Evolutionary conservation across 768 basidiomycete genomes (phyloP), one percentile per base, ranked within the genome.

Genomic region (Amanita molliuscula): DNA sequence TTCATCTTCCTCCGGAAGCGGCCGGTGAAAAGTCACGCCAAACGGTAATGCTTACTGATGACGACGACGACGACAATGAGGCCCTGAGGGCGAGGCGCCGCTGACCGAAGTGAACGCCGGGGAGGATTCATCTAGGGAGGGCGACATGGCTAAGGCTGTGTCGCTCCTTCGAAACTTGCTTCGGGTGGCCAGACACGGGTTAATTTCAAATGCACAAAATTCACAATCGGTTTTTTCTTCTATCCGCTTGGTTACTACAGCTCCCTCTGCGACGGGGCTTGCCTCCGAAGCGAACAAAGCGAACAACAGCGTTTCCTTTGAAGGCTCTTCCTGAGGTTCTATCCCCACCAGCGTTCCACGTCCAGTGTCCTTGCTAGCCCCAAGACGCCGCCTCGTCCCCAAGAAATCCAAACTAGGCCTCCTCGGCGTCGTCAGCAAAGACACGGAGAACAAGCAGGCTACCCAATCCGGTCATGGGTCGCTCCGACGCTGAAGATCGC

Each of bases 171-270:
- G n/a, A n/a, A n/a, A n/a, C n/a, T n/a, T n/a, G n/a, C n/a, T n/a
- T n/a, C n/a, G n/a, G n/a, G n/a, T n/a, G n/a, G n/a, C n/a, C 6
- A 4, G 41, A 31, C 18, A 23, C 35, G 9, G 37, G 8, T 41
- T 50, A 29, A 54, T 56, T 51, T 62, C 64, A 59, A 64, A 61
- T 62, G 52, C 61, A 48, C 29, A 53, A 47, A 53, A 26, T n/a
- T 43, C 42, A 28, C 59, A 41, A 43, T 43, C 64, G 8, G 50
- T 60, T 47, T 63, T 72, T 49, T 82, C 85, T 20, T 80, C 83
- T 47, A 88, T 88, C 51, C 75, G 82, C 37, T 76, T 88, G 58
- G 78, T 79, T 55, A 72, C 79, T 13, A 82, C 85, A 0, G 84
- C 78, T 0, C 85, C 84, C 3, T 78, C 76, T 10, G 73, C 77